A percentile compares a stretch with the other conserved stretches of the same genome.
These are phyloP conservation scores for Albugo candida DNA, from an alignment of 352 stramenopile species.

Conservation along the genomic window DNA sequence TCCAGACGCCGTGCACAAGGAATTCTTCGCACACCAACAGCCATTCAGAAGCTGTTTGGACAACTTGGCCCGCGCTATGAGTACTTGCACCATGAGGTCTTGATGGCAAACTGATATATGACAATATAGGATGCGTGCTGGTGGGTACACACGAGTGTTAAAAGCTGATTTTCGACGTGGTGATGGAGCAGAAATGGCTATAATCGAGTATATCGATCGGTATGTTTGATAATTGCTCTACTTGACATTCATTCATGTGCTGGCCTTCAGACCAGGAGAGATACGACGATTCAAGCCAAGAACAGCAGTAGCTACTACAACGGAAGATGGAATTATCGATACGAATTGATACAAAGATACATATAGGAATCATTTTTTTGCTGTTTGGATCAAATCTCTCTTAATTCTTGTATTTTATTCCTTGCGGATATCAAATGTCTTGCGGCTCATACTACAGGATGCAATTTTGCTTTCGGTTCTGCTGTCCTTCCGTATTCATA, in stretches of 20 bases:
- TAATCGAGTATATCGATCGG: slow-evolving; percentile 97
- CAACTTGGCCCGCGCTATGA: slow-evolving; percentile 89
- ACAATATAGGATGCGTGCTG: slow-evolving; percentile 25
- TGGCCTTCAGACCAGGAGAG: slow-evolving; percentile 36
- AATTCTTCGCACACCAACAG: slow-evolving; percentile 78
- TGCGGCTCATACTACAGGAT: too few relatives aligned
- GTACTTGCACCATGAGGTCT: slow-evolving; percentile 15
- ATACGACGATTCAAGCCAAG: slow-evolving; percentile 60
- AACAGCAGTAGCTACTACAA: slow-evolving; percentile 26
- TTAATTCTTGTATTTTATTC: too few relatives aligned
- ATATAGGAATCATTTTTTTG: too few relatives aligned
- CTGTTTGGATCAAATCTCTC: too few relatives aligned
- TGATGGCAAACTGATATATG: not conserved
- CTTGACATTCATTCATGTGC: not conserved
- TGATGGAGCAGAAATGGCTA: slow-evolving; percentile 92
- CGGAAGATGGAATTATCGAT: too few relatives aligned
- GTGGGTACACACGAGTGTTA: slow-evolving; percentile 93
- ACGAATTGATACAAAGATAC: too few relatives aligned
- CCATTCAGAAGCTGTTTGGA: slow-evolving; percentile 92
- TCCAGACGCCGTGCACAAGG: slow-evolving; percentile 59
- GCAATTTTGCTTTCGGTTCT: too few relatives aligned
- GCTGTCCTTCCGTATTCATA: too few relatives aligned
- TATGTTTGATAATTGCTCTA: slow-evolving; percentile 7
- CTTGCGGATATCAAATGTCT: too few relatives aligned
- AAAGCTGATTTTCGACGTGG: slow-evolving; percentile 85